A percentile compares a stretch with the other conserved stretches of the same genome.
phyloP scores from a whole-genome alignment of 441 rosid species.

The Populus trichocarpa region DNA sequence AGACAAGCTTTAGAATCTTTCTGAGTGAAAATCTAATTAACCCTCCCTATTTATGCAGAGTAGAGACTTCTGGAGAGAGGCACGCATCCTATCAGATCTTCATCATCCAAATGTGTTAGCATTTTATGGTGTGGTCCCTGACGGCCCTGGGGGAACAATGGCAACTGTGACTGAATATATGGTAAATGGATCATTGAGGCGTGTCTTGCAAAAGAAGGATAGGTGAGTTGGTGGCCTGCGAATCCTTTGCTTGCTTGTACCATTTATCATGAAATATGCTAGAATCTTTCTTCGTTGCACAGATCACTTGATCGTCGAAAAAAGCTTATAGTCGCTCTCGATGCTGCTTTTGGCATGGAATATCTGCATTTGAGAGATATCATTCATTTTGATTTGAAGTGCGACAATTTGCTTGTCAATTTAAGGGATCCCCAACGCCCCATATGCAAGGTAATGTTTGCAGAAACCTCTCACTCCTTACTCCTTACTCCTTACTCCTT shows the following conservation, averaged over 20 bases:
- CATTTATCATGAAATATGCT: not conserved
- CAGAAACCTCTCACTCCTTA: not conserved
- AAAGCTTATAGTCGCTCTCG: constrained; percentile 72
- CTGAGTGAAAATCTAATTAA: constrained; percentile 1
- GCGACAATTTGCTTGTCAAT: constrained; percentile 87
- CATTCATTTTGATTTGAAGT: constrained; percentile 93
- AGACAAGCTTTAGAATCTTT: not conserved
- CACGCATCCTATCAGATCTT: constrained; percentile 79
- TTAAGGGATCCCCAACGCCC: constrained; percentile 86
- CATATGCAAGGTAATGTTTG: constrained; percentile 66
- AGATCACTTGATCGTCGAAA: constrained; percentile 76
- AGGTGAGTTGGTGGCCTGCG: constrained; percentile 38
- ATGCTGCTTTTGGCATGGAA: constrained; percentile 98
- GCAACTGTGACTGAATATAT: constrained; percentile 94
- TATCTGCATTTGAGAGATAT: constrained; percentile 77
- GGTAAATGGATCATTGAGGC: constrained; percentile 98
- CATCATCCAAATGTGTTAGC: constrained; percentile 97
- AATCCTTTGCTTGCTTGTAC: not conserved
- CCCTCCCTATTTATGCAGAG: constrained; percentile 36
- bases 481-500: not conserved
- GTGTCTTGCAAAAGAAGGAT: constrained; percentile 80
- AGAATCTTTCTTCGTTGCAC: constrained; percentile 20
- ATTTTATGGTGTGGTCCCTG: constrained; percentile 93
- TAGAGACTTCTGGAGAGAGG: constrained; percentile 98
- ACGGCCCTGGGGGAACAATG: constrained; percentile 94